Evolutionary conservation across 768 basidiomycete species (phyloP).

Genomic region (Cystobasidium ongulense): DNA sequence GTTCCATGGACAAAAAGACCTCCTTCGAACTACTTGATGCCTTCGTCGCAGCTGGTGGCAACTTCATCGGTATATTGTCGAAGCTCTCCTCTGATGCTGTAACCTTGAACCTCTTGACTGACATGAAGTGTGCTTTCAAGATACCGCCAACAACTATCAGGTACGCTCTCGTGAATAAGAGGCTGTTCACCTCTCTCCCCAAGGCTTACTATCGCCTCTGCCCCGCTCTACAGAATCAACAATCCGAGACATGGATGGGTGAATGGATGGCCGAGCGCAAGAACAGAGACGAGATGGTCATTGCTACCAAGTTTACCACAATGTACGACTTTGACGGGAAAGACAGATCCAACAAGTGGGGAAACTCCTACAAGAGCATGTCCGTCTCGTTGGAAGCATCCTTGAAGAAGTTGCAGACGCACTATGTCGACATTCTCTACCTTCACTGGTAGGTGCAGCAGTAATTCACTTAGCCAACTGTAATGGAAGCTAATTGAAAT

Average conservation of each 20-base stretch:
- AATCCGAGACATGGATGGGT: conserved; percentile 54
- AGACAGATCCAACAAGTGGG: conserved; percentile 47
- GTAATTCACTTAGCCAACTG: not conserved
- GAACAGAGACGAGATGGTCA: conserved; percentile 50
- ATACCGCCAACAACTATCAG: conserved; percentile 50
- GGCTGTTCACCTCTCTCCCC: not conserved
- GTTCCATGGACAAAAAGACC: conserved; percentile 49
- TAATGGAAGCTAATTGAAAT: not conserved
- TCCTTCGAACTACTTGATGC: conserved; percentile 51
- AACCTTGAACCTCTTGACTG: not conserved
- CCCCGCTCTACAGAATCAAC: conserved; percentile 51
- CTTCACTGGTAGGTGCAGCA: conserved; percentile 44
- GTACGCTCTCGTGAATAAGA: conserved; percentile 7
- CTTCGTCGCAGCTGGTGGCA: conserved; percentile 50
- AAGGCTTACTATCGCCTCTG: not conserved
- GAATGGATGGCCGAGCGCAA: conserved; percentile 51
- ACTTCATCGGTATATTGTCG: conserved; percentile 47
- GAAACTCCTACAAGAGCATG: conserved; percentile 52
- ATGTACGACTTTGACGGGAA: conserved; percentile 10
- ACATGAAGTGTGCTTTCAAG: not conserved
- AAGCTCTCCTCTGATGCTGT: not conserved
- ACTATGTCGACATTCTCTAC: conserved; percentile 54
- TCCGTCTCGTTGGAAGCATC: conserved; percentile 49
- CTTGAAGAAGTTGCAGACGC: conserved; percentile 54
- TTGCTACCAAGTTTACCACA: conserved; percentile 47